Percentiles rank a stretch among this genome's conserved stretches.
Conservation (phyloP, 169 alveolate species). For the Cryptosporidium bovis region DNA sequence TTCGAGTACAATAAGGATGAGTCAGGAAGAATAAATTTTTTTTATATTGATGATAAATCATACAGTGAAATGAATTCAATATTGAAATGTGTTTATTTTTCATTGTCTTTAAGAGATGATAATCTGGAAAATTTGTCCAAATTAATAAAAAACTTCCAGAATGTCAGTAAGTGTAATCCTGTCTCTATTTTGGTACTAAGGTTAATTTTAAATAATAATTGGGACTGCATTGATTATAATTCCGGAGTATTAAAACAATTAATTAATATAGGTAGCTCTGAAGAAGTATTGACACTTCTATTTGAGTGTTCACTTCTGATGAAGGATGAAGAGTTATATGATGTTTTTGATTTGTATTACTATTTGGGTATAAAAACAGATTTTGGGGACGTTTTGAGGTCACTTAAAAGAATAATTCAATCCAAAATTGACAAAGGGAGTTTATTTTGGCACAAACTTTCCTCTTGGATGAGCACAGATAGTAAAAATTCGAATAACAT, state of each 20-base stretch:
- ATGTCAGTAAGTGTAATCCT: conserved; percentile 15
- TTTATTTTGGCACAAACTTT: background rate
- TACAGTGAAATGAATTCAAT: conserved; percentile 2
- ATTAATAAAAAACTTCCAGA: conserved; percentile 4
- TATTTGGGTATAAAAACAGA: background rate
- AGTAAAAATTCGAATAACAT: background rate
- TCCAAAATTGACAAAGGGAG: background rate
- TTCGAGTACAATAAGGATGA: background rate
- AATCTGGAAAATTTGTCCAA: conserved; percentile 15
- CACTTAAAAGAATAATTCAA: conserved; percentile 1
- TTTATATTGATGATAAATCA: conserved; percentile 14
- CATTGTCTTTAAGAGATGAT: conserved; percentile 4
- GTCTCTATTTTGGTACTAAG: conserved; percentile 46
- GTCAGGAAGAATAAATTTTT: conserved; percentile 27
- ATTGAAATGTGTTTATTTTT: conserved; percentile 11
- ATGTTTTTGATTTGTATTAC: conserved; percentile 37
- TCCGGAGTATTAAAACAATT: background rate
- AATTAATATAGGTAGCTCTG: conserved; percentile 4
- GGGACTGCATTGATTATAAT: background rate
- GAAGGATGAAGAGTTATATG: conserved; percentile 10
- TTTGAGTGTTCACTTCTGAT: conserved; percentile 51
- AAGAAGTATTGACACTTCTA: background rate
- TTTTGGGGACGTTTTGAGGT: conserved; percentile 15
- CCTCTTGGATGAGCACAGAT: conserved; percentile 24
- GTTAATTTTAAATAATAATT: conserved; percentile 9